These are phyloP conservation scores for Phyllosticta paracitricarpa DNA, from an alignment of 2,329 filamentous ascomycete species.

Conservation along the genomic window DNA sequence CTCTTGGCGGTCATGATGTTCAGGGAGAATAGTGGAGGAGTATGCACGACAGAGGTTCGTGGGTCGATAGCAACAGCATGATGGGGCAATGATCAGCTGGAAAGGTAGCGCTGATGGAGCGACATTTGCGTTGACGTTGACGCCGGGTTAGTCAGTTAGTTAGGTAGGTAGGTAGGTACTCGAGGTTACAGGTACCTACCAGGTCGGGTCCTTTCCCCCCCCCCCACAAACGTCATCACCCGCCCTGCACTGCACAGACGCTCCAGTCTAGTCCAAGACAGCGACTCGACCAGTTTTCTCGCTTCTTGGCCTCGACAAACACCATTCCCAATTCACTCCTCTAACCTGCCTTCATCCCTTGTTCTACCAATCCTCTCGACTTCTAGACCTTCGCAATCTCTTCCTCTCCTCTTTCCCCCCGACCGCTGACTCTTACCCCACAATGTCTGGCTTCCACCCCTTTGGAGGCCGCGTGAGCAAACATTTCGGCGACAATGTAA, in stretches of 20 bases:
- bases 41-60: neutral
- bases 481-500: slow-evolving; percentile 42
- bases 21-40: neutral
- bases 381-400: neutral
- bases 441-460: slow-evolving; percentile 35
- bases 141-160: too few relatives aligned
- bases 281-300: neutral
- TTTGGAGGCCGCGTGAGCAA: slow-evolving; percentile 43
- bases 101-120: neutral
- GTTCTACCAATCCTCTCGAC: neutral
- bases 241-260: neutral
- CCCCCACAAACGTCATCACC: neutral
- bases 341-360: neutral
- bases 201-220: too few relatives aligned
- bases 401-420: neutral
- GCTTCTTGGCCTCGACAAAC: neutral
- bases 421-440: neutral
- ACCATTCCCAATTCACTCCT: neutral
- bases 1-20: neutral
- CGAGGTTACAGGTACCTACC: too few relatives aligned
- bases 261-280: neutral
- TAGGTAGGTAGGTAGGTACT: too few relatives aligned
- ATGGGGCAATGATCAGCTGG: neutral
- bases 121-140: neutral
- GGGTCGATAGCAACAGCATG: neutral